Evolutionary conservation across 2,329 filamentous ascomycete genomes (phyloP).

Genomic region (Nothophaeocryptopus gaeumannii): DNA sequence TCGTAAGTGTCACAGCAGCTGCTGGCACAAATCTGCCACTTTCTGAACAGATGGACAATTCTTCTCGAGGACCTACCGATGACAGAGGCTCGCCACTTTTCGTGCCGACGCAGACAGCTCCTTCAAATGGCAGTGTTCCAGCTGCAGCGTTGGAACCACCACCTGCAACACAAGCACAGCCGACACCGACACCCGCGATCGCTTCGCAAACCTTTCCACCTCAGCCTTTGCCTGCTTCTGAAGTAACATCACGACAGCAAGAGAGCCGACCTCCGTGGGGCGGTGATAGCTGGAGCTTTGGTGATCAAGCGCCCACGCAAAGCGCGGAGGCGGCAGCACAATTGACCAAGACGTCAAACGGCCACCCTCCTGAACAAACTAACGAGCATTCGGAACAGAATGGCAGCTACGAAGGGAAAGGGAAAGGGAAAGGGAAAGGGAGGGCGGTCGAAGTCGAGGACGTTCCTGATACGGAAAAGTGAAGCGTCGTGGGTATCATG

Average conservation of each 20-base stretch:
- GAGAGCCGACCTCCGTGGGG: constrained; percentile 17
- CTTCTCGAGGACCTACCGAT: constrained; percentile 26
- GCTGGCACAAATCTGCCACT: background rate
- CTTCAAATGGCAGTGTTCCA: background rate
- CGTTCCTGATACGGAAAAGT: constrained; percentile 33
- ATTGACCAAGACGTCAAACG: background rate
- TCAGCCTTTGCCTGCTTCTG: background rate
- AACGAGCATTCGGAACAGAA: constrained; percentile 4
- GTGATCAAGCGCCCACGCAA: background rate
- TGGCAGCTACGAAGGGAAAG: constrained; percentile 18
- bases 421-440: constrained; percentile 40
- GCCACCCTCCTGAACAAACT: background rate
- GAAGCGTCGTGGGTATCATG: background rate
- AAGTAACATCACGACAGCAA: constrained; percentile 1
- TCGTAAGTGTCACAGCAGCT: background rate
- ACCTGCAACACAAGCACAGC: background rate
- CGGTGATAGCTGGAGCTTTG: constrained; percentile 20
- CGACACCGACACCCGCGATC: background rate
- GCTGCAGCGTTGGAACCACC: background rate
- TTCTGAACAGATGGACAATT: background rate
- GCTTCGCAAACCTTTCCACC: background rate
- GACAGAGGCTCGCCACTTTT: constrained; percentile 32
- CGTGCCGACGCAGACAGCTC: constrained; percentile 17
- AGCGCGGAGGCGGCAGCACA: background rate
- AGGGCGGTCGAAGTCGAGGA: constrained; percentile 43